Conservation (phyloP, 257 asterid genomes). For the Voacanga thouarsii region DNA sequence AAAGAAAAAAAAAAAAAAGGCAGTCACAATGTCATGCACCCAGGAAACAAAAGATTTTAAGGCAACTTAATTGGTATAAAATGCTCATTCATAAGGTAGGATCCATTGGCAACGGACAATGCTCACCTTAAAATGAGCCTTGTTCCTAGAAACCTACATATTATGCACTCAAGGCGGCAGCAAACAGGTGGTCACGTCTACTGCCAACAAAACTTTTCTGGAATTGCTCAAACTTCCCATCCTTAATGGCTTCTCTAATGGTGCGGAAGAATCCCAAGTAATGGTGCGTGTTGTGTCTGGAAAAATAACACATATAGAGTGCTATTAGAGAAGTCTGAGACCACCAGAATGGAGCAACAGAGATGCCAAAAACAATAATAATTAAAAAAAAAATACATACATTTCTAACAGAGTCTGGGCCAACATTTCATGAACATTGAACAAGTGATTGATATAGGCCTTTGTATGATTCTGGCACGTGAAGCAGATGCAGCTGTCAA, state of each 20-base stretch:
- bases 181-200: slow-evolving; percentile 46
- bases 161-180: slow-evolving; percentile 36
- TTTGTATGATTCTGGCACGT: slow-evolving; percentile 87
- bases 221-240: slow-evolving; percentile 65
- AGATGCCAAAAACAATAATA: background rate
- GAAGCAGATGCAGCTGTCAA: slow-evolving; percentile 65
- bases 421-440: slow-evolving; percentile 91
- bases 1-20: too few species aligned
- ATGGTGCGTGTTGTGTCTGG: slow-evolving; percentile 93
- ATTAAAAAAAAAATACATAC: slow-evolving; percentile 40
- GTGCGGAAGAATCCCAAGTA: slow-evolving; percentile 75
- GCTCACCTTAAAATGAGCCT: background rate
- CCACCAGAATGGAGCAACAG: slow-evolving; percentile 7
- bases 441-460: slow-evolving; percentile 88
- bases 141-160: background rate
- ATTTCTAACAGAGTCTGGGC: slow-evolving; percentile 86
- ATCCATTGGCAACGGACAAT: background rate
- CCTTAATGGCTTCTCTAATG: slow-evolving; percentile 63
- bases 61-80: too few species aligned
- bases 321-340: background rate
- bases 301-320: slow-evolving; percentile 10
- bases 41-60: background rate
- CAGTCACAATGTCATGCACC: background rate
- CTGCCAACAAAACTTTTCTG: slow-evolving; percentile 47
- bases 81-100: background rate